These are phyloP conservation scores for Viola odorata DNA, from an alignment of 345 rosid genomes.

Conservation along the genomic window DNA sequence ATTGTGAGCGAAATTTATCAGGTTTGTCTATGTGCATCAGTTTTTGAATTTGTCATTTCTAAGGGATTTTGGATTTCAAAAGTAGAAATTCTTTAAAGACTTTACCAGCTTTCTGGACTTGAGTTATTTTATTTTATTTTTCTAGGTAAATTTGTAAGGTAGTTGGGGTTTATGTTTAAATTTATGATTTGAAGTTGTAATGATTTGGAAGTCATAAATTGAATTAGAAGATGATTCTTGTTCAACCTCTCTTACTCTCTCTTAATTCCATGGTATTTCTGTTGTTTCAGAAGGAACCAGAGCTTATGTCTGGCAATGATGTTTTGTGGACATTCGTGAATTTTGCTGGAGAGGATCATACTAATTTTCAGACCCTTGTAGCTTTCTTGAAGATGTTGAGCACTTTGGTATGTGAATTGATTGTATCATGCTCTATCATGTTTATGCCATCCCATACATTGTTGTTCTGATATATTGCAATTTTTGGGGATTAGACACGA, in stretches of 20 bases:
- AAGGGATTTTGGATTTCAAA: not conserved
- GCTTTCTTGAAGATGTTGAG: slow-evolving; percentile 91
- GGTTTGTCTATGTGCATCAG: slow-evolving; percentile 36
- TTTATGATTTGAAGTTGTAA: not conserved
- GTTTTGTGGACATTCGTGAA: slow-evolving; percentile 94
- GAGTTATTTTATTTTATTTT: not conserved
- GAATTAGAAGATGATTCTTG: not conserved
- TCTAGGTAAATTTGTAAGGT: not conserved
- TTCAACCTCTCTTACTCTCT: slow-evolving; percentile 1
- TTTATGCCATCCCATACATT: slow-evolving; percentile 12
- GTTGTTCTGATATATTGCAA: slow-evolving; percentile 14
- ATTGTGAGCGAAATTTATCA: slow-evolving; percentile 87
- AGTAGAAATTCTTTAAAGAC: slow-evolving; percentile 4
- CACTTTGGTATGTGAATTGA: slow-evolving; percentile 65
- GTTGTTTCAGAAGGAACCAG: slow-evolving; percentile 74
- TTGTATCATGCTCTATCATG: not conserved
- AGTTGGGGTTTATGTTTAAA: not conserved
- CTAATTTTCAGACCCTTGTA: slow-evolving; percentile 86
- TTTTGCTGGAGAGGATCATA: slow-evolving; percentile 98
- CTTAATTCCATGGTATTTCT: slow-evolving; percentile 6
- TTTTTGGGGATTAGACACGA: too few species aligned
- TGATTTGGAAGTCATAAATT: not conserved
- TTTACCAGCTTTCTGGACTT: not conserved
- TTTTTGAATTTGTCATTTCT: not conserved
- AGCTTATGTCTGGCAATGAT: slow-evolving; percentile 85